Evolutionary conservation across 495 filamentous ascomycete genomes (phyloP).

Genomic region (Astrocystis sublimbata): DNA sequence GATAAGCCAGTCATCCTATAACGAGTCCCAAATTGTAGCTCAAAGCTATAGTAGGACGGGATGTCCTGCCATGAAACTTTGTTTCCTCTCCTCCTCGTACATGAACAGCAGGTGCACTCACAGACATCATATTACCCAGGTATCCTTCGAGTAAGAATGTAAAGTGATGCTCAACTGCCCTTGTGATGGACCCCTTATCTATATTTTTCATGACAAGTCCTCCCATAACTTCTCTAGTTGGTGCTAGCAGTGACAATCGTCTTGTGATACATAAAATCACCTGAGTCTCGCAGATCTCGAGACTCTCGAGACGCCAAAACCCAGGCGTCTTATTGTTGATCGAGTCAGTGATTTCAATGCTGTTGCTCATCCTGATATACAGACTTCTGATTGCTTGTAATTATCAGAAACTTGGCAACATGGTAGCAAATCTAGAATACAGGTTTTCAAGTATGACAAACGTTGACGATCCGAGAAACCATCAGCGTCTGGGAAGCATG

Average conservation of each 20-base stretch:
- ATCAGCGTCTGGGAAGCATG: background rate
- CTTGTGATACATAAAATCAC: conserved; percentile 26
- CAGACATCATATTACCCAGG: no score
- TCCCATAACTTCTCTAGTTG: no score
- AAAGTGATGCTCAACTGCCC: no score
- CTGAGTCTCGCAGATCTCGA: conserved; percentile 9
- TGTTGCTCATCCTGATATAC: background rate
- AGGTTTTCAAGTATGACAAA: background rate
- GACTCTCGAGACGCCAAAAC: background rate
- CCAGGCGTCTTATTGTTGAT: background rate
- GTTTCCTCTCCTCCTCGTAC: no score
- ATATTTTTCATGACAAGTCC: conserved; percentile 5
- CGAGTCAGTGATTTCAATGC: background rate
- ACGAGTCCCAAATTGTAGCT: no score
- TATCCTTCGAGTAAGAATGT: no score
- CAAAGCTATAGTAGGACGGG: no score
- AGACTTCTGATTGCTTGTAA: background rate
- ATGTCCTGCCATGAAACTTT: no score
- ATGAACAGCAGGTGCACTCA: no score
- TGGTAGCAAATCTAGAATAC: background rate
- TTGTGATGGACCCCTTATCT: background rate
- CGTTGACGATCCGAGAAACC: background rate
- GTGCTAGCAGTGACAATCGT: conserved; percentile 17
- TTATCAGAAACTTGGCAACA: background rate
- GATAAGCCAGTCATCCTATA: no score